Evolutionary conservation across 192 early-diverging fungal species (phyloP).

Genomic region (Backusella sp.): DNA sequence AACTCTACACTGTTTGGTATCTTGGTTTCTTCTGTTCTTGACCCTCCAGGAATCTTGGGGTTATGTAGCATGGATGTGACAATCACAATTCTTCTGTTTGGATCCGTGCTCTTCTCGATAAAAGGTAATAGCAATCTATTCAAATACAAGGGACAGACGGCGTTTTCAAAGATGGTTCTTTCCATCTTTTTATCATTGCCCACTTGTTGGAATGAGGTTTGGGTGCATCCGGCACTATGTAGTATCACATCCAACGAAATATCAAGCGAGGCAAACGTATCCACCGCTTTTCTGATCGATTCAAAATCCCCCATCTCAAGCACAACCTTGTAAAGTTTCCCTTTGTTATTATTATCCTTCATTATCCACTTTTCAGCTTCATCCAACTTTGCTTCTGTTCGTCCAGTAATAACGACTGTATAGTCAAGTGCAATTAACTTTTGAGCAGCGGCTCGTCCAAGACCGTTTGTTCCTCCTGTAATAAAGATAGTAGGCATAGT

Average conservation of each 20-base stretch:
- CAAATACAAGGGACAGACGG: slow-evolving; percentile 19
- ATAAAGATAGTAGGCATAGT: slow-evolving; percentile 42
- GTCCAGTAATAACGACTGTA: slow-evolving; percentile 22
- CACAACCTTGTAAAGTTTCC: background rate
- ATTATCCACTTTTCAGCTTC: slow-evolving; percentile 5
- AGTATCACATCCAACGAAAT: slow-evolving; percentile 20
- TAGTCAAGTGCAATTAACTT: slow-evolving; percentile 74
- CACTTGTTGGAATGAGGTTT: background rate
- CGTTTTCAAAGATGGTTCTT: slow-evolving; percentile 22
- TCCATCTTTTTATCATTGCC: slow-evolving; percentile 8
- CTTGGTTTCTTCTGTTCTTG: background rate
- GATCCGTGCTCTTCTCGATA: slow-evolving; percentile 13
- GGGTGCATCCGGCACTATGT: slow-evolving; percentile 18
- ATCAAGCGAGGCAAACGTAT: slow-evolving; percentile 10
- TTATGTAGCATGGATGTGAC: slow-evolving; percentile 22
- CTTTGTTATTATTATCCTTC: background rate
- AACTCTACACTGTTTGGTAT: slow-evolving; percentile 9
- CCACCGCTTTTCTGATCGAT: slow-evolving; percentile 12
- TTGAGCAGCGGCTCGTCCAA: slow-evolving; percentile 51
- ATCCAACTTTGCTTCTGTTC: background rate
- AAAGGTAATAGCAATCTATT: slow-evolving; percentile 17
- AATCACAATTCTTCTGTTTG: slow-evolving; percentile 13
- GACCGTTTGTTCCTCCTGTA: slow-evolving; percentile 23
- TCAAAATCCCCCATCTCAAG: slow-evolving; percentile 18
- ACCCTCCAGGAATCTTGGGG: slow-evolving; percentile 8